Percentiles rank a stretch among this genome's conserved stretches.
These are phyloP conservation scores for Takashimella tepidaria DNA, from an alignment of 1,284 basidiomycete genomes.

Conservation along the genomic window DNA sequence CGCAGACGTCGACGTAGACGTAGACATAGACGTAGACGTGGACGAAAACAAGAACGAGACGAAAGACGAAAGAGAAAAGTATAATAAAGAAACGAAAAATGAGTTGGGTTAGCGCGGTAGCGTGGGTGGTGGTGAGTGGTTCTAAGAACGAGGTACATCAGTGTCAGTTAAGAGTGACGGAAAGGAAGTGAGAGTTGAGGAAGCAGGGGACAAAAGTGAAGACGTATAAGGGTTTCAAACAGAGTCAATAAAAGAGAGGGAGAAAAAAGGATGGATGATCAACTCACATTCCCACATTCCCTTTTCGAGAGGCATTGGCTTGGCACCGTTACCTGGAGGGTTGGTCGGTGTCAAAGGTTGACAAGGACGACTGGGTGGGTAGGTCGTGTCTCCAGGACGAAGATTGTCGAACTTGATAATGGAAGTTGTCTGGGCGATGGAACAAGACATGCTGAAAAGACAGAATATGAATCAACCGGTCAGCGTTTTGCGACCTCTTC, in stretches of 20 bases:
- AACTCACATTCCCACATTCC: slow-evolving; percentile 16
- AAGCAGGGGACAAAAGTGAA: no score
- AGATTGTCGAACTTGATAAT: neutral
- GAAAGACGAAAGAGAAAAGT: slow-evolving; percentile 79
- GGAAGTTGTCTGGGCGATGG: neutral
- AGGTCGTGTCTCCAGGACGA: slow-evolving; percentile 28
- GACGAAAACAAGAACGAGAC: slow-evolving; percentile 66
- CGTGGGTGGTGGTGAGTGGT: no score
- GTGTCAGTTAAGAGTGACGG: no score
- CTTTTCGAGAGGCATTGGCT: slow-evolving; percentile 11
- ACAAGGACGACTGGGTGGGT: slow-evolving; percentile 22
- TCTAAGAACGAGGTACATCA: no score
- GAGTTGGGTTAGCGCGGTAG: no score
- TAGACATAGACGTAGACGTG: slow-evolving; percentile 53
- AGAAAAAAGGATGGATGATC: neutral
- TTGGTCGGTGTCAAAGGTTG: slow-evolving; percentile 23
- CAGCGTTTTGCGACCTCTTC: no score
- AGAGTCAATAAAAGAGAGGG: no score
- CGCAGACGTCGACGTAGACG: no score
- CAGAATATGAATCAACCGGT: no score
- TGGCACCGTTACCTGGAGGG: slow-evolving; percentile 4
- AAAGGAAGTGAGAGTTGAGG: no score
- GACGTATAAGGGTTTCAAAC: no score
- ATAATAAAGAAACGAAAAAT: no score
- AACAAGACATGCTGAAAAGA: neutral